Base-by-base conservation (phyloP, 2,329 filamentous ascomycete species). In the Aspergillus caelatus region DNA sequence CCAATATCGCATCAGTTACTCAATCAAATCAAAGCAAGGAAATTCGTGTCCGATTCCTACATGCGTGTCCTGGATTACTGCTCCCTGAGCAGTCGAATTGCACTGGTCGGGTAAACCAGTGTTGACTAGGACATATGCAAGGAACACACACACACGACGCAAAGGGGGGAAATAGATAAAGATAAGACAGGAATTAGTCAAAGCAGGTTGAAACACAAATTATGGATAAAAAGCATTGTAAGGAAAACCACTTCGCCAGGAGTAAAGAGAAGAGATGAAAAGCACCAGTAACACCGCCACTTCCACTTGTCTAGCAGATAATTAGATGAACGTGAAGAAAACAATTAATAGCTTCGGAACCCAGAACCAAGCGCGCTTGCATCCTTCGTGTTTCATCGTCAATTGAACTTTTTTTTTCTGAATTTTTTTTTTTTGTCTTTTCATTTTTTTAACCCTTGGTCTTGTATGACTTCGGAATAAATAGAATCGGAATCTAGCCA, bases 281-380 rank as follows among this genome's bases (percentile, higher is more conserved):
- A 74, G 73, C 75, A 76, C 75, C 75, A 72, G 68, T 67, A 77
- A 78, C 75, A 77, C 75, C 75, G 70, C 71, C 69, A 71, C 73
- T 70, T 75, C 74, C 72, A 71, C 74, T 69, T 41, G 70, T 77
- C 74, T 75, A 75, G 74, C 68, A 70, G 65, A 70, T 68, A 66
- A 67, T 67, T 75, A 75, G 71, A 72, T 69, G 67, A 71, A 66
- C 67, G 68, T 68, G 63, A 69, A 66, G 58, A 68, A 66, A 71
- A 70, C 67, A 68, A 68, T 66, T 62, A 69, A 65, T 68, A 68
- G 69, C 68, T 61, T 70, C 64, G 63, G 68, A 70, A 67, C 71
- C 75, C 71, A 68, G 68, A 70, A 70, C 67, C 68, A 66, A 63
- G 68, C 65, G 68, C 65, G 62, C 69, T 71, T 69, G 70, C 70